phyloP scores from a whole-genome alignment of 2,329 filamentous ascomycete species.

The Tolypocladium album region DNA sequence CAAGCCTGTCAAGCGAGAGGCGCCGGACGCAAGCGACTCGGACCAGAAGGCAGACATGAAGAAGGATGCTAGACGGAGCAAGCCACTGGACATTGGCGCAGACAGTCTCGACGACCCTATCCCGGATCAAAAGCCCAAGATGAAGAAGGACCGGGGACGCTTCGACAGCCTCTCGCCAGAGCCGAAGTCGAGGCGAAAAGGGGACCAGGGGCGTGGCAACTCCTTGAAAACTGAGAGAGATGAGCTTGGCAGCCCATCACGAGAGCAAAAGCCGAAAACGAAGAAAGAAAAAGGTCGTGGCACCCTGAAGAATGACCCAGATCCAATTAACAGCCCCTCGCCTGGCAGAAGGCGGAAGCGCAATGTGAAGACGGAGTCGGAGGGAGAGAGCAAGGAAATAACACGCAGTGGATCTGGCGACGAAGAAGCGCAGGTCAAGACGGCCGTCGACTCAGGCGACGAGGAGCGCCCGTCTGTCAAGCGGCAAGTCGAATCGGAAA shows the following conservation, averaged over 20 bases:
- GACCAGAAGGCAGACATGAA: conserved; percentile 4
- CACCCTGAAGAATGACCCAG: not conserved
- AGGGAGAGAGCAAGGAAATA: conserved; percentile 7
- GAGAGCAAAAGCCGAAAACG: conserved; percentile 3
- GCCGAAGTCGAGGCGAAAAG: conserved; percentile 5
- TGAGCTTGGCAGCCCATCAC: not conserved
- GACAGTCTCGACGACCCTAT: not conserved
- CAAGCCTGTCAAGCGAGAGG: conserved; percentile 21
- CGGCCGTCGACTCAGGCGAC: not conserved
- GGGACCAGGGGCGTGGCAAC: conserved; percentile 1
- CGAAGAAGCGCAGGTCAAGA: conserved; percentile 1
- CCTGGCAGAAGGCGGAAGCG: conserved; percentile 5
- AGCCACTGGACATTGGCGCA: not conserved
- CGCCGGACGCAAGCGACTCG: conserved; percentile 1
- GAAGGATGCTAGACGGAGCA: conserved; percentile 2
- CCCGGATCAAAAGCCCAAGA: conserved; percentile 2
- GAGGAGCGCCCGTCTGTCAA: conserved; percentile 5
- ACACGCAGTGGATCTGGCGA: conserved; percentile 5
- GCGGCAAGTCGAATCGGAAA: conserved; percentile 7
- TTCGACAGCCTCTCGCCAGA: not conserved
- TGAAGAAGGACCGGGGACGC: conserved; percentile 4
- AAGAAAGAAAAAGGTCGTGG: conserved; percentile 3
- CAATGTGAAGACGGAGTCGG: conserved; percentile 3
- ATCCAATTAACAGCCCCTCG: not conserved
- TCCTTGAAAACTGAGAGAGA: not conserved